Evolutionary conservation across 345 rosid genomes (phyloP).

Genomic region (Carallia brachiata): DNA sequence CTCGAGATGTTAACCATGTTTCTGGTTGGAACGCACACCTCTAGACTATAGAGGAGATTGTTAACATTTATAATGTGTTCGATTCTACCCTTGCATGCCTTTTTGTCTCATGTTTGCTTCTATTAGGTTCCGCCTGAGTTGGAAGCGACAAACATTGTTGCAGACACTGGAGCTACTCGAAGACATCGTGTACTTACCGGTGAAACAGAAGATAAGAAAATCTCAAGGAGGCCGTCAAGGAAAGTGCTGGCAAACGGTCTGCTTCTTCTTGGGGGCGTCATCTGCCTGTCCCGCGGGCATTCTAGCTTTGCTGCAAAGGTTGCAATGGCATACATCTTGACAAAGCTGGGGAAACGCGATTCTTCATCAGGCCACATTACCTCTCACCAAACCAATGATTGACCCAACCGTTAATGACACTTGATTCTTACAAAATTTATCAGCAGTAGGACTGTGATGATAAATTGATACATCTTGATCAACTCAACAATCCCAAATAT

Average conservation of each 20-base stretch:
- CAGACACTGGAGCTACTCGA: conserved; percentile 17
- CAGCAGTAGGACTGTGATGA: too few species aligned
- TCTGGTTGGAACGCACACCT: too few species aligned
- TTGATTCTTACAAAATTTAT: too few species aligned
- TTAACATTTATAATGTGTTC: too few species aligned
- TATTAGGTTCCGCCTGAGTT: conserved; percentile 62
- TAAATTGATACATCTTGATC: too few species aligned
- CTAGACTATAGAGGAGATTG: too few species aligned
- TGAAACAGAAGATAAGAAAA: conserved; percentile 37
- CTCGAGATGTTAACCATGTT: neutral
- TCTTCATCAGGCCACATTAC: conserved; percentile 25
- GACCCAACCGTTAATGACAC: too few species aligned
- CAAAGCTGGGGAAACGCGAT: conserved; percentile 60
- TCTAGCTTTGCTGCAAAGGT: conserved; percentile 77
- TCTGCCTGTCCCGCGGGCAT: conserved; percentile 74
- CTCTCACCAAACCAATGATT: too few species aligned
- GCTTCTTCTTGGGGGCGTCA: conserved; percentile 67
- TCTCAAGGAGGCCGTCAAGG: conserved; percentile 58
- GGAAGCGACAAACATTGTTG: conserved; percentile 23
- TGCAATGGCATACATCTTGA: conserved; percentile 73
- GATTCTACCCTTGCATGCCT: neutral
- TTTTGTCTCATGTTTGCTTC: conserved; percentile 9
- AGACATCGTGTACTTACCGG: conserved; percentile 18
- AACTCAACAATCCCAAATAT: too few species aligned
- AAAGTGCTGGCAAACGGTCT: conserved; percentile 60